Percentiles rank a stretch among this genome's conserved stretches.
These are phyloP conservation scores for Medicago truncatula DNA, from an alignment of 306 rosid species.

Conservation along the genomic window DNA sequence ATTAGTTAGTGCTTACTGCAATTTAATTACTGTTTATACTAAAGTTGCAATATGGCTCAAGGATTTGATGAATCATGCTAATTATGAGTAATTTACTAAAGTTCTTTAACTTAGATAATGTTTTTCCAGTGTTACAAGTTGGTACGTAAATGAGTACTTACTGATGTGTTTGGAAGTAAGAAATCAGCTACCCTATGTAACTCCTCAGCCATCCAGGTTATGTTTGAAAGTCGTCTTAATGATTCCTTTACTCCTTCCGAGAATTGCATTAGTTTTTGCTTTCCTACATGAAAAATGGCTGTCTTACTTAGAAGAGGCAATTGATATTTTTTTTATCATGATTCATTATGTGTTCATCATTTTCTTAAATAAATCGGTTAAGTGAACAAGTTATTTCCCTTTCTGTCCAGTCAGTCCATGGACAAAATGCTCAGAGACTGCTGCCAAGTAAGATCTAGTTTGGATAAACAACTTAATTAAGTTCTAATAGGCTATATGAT, in stretches of 20 bases:
- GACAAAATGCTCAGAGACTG: neutral
- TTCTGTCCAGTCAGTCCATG: neutral
- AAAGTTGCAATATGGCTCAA: neutral
- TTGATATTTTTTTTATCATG: conserved; percentile 22
- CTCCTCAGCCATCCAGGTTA: conserved; percentile 87
- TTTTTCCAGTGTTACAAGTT: conserved; percentile 30
- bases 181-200: conserved; percentile 74
- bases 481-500: neutral
- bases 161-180: conserved; percentile 69
- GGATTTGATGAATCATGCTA: conserved; percentile 9
- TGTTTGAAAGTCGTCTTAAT: conserved; percentile 70
- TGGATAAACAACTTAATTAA: neutral
- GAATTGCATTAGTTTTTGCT: conserved; percentile 72
- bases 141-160: conserved; percentile 52
- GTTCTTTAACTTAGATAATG: neutral
- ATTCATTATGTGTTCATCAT: conserved; percentile 29
- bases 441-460: neutral
- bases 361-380: neutral
- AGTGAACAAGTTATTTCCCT: neutral
- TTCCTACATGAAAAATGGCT: conserved; percentile 52
- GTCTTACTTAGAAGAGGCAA: conserved; percentile 29
- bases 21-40: conserved; percentile 3
- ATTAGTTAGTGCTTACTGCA: conserved; percentile 35
- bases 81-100: conserved; percentile 2
- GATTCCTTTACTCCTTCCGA: conserved; percentile 85